Evolutionary conservation across 1,284 basidiomycete species (phyloP).

Genomic region (Psilocybe mexicana): DNA sequence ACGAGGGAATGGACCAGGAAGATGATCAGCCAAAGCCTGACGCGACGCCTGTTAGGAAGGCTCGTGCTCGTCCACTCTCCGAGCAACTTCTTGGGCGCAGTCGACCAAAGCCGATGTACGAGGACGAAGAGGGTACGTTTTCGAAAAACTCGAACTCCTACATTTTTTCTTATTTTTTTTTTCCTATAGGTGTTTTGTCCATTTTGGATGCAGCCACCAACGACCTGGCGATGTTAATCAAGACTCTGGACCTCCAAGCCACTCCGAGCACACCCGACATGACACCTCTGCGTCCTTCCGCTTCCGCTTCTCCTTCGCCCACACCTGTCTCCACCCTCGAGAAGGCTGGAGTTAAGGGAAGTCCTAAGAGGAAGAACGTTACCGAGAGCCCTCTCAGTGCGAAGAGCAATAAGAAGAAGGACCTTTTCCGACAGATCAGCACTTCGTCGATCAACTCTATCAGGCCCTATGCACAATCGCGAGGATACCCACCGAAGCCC

Average conservation of each 20-base stretch:
- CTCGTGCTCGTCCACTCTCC: constrained; percentile 57
- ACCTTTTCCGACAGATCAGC: constrained; percentile 25
- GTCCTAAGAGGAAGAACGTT: constrained; percentile 30
- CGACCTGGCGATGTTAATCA: constrained; percentile 75
- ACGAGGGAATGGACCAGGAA: background rate
- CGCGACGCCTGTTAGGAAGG: constrained; percentile 53
- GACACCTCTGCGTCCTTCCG: constrained; percentile 39
- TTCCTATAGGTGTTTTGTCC: constrained; percentile 54
- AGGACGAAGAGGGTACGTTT: constrained; percentile 50
- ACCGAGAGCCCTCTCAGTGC: constrained; percentile 33
- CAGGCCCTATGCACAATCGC: constrained; percentile 57
- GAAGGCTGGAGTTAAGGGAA: constrained; percentile 16
- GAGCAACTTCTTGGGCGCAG: constrained; percentile 58
- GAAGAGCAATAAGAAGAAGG: constrained; percentile 20
- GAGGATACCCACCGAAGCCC: constrained; percentile 25
- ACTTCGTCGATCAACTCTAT: constrained; percentile 56
- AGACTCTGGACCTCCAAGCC: constrained; percentile 70
- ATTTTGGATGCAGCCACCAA: constrained; percentile 75
- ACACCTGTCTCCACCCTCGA: constrained; percentile 19
- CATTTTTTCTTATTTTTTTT: constrained; percentile 6
- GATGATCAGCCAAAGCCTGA: constrained; percentile 1
- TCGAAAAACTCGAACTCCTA: background rate
- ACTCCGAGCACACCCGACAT: constrained; percentile 60
- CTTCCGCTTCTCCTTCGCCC: constrained; percentile 4
- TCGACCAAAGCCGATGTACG: constrained; percentile 52